Evolutionary conservation across 768 basidiomycete genomes (phyloP).

Genomic region (Russula sp.): DNA sequence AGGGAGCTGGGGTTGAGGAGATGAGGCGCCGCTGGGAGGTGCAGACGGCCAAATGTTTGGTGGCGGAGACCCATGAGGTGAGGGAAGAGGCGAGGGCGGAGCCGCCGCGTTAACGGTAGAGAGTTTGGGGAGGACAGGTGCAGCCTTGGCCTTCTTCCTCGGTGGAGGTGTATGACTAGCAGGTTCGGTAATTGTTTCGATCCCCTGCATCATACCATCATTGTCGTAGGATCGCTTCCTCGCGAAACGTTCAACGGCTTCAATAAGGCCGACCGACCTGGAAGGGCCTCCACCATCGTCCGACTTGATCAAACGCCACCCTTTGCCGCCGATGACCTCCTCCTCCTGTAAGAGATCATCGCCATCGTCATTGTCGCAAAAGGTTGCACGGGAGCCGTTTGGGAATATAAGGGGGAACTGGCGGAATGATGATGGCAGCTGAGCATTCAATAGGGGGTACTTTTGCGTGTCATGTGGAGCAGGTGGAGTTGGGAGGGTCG

Average conservation of each 20-base stretch:
- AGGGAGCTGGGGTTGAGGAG: slow-evolving; percentile 58
- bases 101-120: slow-evolving; percentile 67
- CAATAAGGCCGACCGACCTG: slow-evolving; percentile 58
- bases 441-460: slow-evolving; percentile 72
- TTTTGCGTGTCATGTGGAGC: slow-evolving; percentile 73
- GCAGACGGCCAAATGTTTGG: slow-evolving; percentile 76
- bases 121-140: slow-evolving; percentile 49
- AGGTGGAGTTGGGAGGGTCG: slow-evolving; percentile 61
- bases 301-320: slow-evolving; percentile 71
- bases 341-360: slow-evolving; percentile 71
- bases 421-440: slow-evolving; percentile 65
- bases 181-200: slow-evolving; percentile 51
- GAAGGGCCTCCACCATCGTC: slow-evolving; percentile 49
- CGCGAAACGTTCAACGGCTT: slow-evolving; percentile 79
- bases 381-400: slow-evolving; percentile 73
- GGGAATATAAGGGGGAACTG: slow-evolving; percentile 77
- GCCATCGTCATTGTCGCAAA: slow-evolving; percentile 55
- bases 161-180: slow-evolving; percentile 46
- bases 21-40: slow-evolving; percentile 71
- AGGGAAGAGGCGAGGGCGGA: slow-evolving; percentile 79
- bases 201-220: slow-evolving; percentile 67
- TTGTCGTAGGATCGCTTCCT: slow-evolving; percentile 50
- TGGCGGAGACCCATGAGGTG: slow-evolving; percentile 78
- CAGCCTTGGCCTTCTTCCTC: slow-evolving; percentile 70
- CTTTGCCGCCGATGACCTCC: slow-evolving; percentile 53